Conservation (phyloP, 148 eudicot species). For the Silene latifolia region DNA sequence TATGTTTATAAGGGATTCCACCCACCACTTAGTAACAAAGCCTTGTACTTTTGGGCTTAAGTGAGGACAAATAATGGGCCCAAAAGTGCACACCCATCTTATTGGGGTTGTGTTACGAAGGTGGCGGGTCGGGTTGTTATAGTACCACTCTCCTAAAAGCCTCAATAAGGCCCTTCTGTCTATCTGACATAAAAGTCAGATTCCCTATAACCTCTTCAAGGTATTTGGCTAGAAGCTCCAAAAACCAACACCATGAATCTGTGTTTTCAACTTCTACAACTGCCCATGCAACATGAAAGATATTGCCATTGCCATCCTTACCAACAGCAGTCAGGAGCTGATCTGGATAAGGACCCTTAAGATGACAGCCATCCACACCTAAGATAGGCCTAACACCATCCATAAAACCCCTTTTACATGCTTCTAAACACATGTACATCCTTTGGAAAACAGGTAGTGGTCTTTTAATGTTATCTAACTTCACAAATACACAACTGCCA, state of each 20-base stretch:
- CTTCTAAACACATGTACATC: conserved; percentile 1
- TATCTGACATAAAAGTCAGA: conserved; percentile 4
- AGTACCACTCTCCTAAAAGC: neutral
- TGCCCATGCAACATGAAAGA: neutral
- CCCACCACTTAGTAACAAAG: no score
- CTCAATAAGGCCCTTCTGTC: neutral
- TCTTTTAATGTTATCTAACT: neutral
- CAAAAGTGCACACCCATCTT: no score
- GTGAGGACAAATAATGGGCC: no score
- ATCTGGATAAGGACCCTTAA: neutral
- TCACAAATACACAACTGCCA: neutral
- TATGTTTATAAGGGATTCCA: no score
- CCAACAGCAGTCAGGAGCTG: neutral
- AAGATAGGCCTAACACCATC: neutral
- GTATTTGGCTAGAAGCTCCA: neutral
- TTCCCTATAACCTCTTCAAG: neutral
- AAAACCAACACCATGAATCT: neutral
- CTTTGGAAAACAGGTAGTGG: neutral
- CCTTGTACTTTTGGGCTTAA: no score
- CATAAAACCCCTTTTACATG: neutral
- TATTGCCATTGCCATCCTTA: neutral
- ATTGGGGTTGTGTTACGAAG: no score
- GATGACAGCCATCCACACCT: conserved; percentile 5
- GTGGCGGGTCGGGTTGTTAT: no score
- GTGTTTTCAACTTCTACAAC: neutral